A percentile compares a stretch with the other conserved stretches of the same genome.
These are phyloP conservation scores for Suillus sp. DNA, from an alignment of 768 basidiomycete genomes.

Conservation along the genomic window DNA sequence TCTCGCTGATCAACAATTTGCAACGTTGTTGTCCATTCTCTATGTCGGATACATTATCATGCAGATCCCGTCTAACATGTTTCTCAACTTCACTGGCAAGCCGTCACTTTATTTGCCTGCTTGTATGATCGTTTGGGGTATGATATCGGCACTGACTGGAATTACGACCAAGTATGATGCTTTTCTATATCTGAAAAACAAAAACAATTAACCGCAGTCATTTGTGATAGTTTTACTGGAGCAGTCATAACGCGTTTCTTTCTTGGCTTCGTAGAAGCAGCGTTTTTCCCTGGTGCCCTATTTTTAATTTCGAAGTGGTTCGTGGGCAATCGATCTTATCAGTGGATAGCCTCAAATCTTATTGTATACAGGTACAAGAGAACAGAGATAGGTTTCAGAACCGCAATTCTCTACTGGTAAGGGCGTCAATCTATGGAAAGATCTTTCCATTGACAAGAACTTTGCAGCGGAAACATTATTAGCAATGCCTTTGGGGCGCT, in stretches of 20 bases:
- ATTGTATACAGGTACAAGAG: conserved; percentile 42
- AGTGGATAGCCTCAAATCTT: conserved; percentile 24
- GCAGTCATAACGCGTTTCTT: conserved; percentile 52
- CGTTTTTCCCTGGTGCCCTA: conserved; percentile 49
- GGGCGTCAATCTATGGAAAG: neutral
- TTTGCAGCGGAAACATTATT: conserved; percentile 43
- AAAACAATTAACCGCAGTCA: neutral
- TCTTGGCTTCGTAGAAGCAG: conserved; percentile 54
- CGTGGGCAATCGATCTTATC: conserved; percentile 32
- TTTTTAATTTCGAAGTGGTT: conserved; percentile 39
- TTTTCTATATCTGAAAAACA: neutral
- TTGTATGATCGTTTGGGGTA: conserved; percentile 75
- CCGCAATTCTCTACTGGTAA: conserved; percentile 47
- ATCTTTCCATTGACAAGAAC: neutral
- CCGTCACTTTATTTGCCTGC: conserved; percentile 67
- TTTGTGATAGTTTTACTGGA: conserved; percentile 39
- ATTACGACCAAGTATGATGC: conserved; percentile 32
- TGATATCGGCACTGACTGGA: conserved; percentile 51
- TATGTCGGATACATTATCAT: conserved; percentile 57
- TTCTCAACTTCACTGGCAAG: conserved; percentile 63
- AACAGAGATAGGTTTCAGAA: conserved; percentile 46
- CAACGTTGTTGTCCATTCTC: conserved; percentile 67
- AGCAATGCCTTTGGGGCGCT: conserved; percentile 59
- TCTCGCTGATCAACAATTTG: conserved; percentile 62
- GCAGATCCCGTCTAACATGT: conserved; percentile 66